Percentiles rank a stretch among this genome's conserved stretches.
Conservation (phyloP, 2,329 filamentous ascomycete genomes). For the Pseudocercospora pini-densiflorae region DNA sequence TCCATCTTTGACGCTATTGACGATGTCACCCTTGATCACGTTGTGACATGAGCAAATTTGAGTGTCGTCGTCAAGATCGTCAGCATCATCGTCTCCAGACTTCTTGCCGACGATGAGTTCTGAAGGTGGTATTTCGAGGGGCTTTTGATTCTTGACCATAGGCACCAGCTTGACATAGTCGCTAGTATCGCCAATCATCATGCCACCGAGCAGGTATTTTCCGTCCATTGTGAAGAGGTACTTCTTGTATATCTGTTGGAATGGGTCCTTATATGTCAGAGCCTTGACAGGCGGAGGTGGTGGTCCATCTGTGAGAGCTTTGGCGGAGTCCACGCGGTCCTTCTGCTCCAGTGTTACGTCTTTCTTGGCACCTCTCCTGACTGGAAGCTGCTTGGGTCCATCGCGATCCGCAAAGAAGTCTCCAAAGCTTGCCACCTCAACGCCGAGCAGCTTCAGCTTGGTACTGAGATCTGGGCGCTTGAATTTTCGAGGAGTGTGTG, state of each 20-base stretch:
- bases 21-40: slow-evolving; percentile 82
- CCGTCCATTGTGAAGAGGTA: slow-evolving; percentile 89
- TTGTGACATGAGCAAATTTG: slow-evolving; percentile 96
- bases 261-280: slow-evolving; percentile 86
- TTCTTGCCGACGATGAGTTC: slow-evolving; percentile 83
- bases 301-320: slow-evolving; percentile 59
- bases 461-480: slow-evolving; percentile 87
- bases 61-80: slow-evolving; percentile 81
- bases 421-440: slow-evolving; percentile 90
- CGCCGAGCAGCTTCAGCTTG: slow-evolving; percentile 85
- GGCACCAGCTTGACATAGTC: slow-evolving; percentile 90
- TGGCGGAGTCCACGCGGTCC: slow-evolving; percentile 47
- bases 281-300: slow-evolving; percentile 73
- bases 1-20: slow-evolving; percentile 73
- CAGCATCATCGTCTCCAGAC: slow-evolving; percentile 74
- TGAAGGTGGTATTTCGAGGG: slow-evolving; percentile 75
- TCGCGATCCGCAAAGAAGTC: slow-evolving; percentile 92
- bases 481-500: slow-evolving; percentile 71
- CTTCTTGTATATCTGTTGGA: slow-evolving; percentile 89
- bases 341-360: slow-evolving; percentile 44
- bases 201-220: slow-evolving; percentile 88
- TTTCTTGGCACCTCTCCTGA: slow-evolving; percentile 55
- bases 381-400: slow-evolving; percentile 75
- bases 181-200: slow-evolving; percentile 94
- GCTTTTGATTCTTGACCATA: slow-evolving; percentile 82